phyloP scores from a whole-genome alignment of 2,329 filamentous ascomycete genomes.

The Hypoxylon sp. region DNA sequence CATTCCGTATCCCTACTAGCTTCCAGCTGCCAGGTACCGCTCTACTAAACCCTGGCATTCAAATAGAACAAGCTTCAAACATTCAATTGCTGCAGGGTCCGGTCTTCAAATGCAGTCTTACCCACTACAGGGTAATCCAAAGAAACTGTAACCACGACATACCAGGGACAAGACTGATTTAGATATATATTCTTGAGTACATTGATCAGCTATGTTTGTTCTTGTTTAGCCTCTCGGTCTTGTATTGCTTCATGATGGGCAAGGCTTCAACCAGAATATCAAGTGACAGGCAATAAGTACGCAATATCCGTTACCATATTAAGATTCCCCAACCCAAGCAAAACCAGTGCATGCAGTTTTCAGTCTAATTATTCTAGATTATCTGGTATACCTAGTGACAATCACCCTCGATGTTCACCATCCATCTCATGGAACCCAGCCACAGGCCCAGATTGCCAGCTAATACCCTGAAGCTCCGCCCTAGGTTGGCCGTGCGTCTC shows the following conservation, averaged over 20 bases:
- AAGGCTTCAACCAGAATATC: background rate
- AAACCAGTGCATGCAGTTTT: background rate
- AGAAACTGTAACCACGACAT: background rate
- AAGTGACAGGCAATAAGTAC: background rate
- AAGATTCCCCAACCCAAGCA: background rate
- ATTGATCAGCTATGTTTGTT: no score
- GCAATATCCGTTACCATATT: background rate
- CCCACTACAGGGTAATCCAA: background rate
- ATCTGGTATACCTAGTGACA: background rate
- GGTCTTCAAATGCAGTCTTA: background rate
- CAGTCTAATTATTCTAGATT: background rate
- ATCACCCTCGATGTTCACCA: conserved; percentile 27
- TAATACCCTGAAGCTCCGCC: conserved; percentile 45
- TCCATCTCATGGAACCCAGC: conserved; percentile 50
- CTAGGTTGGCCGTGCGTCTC: conserved; percentile 44
- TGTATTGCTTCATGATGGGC: background rate
- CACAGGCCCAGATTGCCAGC: conserved; percentile 51
- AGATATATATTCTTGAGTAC: no score
- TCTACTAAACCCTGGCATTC: no score
- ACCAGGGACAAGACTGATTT: background rate
- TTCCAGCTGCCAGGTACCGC: background rate
- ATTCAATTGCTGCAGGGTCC: background rate
- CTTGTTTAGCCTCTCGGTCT: no score
- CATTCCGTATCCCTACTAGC: background rate
- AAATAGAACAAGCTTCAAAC: no score